These are phyloP conservation scores for Prunus padus DNA, from an alignment of 306 rosid species.

Conservation along the genomic window DNA sequence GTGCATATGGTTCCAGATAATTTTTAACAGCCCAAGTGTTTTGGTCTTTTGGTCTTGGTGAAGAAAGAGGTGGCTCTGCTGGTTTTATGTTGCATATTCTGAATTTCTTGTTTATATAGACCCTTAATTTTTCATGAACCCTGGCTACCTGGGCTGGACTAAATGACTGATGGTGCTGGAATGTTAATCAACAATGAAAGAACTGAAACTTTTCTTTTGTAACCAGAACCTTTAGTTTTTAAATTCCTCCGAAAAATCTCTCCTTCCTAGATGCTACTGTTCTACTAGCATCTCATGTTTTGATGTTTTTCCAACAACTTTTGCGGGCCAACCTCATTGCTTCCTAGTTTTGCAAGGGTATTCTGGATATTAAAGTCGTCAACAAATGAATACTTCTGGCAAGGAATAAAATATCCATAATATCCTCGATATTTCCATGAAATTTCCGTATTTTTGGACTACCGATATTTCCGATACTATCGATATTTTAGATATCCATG, in stretches of 20 bases:
- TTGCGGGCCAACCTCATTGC: background rate
- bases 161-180: slow-evolving; percentile 4
- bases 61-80: slow-evolving; percentile 16
- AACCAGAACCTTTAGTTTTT: background rate
- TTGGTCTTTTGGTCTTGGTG: slow-evolving; percentile 2
- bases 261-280: background rate
- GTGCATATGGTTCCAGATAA: background rate
- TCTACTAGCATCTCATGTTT: background rate
- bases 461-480: too few species aligned
- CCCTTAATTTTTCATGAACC: background rate
- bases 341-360: background rate
- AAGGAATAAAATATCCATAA: too few species aligned
- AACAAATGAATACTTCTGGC: too few species aligned
- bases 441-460: too few species aligned
- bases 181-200: slow-evolving; percentile 19
- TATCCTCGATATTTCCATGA: too few species aligned
- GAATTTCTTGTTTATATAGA: slow-evolving; percentile 2
- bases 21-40: slow-evolving; percentile 1
- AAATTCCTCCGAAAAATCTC: background rate
- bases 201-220: background rate
- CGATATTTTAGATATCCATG: too few species aligned
- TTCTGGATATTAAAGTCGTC: background rate
- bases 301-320: background rate
- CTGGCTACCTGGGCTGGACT: background rate
- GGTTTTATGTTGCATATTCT: slow-evolving; percentile 19